Evolutionary conservation across 1,284 basidiomycete species (phyloP).

Genomic region (Melampsora americana): DNA sequence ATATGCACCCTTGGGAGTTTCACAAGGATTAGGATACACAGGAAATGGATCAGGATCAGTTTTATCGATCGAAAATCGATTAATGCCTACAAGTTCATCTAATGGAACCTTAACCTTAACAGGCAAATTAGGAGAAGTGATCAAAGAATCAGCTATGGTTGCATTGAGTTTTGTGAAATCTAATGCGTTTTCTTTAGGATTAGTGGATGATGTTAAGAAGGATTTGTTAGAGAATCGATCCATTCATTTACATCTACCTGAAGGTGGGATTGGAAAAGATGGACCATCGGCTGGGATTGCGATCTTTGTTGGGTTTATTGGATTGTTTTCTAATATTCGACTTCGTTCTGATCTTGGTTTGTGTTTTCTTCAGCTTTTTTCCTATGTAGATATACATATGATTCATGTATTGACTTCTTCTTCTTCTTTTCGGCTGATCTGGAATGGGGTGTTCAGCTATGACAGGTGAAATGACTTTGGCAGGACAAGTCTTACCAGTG

Average conservation of each 20-base stretch:
- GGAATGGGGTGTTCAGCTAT: conserved; percentile 64
- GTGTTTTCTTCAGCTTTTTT: conserved; percentile 53
- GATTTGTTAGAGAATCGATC: conserved; percentile 75
- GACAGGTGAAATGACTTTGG: conserved; percentile 90
- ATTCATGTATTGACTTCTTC: too few relatives aligned
- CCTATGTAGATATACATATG: too few relatives aligned
- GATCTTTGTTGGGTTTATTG: conserved; percentile 83
- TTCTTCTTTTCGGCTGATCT: too few relatives aligned
- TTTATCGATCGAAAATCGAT: conserved; percentile 93
- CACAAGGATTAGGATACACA: conserved; percentile 88
- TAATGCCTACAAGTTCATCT: conserved; percentile 79
- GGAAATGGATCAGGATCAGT: conserved; percentile 94
- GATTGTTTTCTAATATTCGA: conserved; percentile 76
- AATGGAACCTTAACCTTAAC: conserved; percentile 81
- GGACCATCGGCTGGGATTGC: conserved; percentile 95
- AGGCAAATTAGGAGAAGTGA: conserved; percentile 96
- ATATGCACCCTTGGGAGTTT: conserved; percentile 83
- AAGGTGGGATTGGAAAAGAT: conserved; percentile 95
- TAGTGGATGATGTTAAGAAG: conserved; percentile 69
- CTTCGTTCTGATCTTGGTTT: conserved; percentile 80
- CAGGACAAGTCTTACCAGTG: conserved; percentile 86
- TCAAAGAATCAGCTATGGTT: conserved; percentile 91
- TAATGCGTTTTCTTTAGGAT: conserved; percentile 81
- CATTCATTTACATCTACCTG: conserved; percentile 91
- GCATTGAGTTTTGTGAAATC: conserved; percentile 88